phyloP scores from a whole-genome alignment of 768 basidiomycete species.

The Podaxis sp. region DNA sequence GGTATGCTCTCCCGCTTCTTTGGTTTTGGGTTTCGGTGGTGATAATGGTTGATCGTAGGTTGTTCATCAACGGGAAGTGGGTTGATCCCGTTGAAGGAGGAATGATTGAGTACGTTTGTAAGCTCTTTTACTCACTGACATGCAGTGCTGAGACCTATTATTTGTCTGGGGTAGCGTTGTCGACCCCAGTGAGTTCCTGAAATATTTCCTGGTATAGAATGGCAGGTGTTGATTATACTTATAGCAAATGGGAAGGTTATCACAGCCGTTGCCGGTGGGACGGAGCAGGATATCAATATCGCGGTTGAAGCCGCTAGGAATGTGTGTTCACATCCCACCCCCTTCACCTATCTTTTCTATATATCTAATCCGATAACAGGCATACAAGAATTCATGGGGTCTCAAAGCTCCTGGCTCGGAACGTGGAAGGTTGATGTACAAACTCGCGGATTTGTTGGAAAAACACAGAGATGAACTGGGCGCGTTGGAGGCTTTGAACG shows the following conservation, averaged over 20 bases:
- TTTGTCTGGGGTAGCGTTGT: slow-evolving; percentile 40
- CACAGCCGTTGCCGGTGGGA: slow-evolving; percentile 54
- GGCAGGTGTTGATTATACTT: slow-evolving; percentile 14
- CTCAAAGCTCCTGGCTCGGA: slow-evolving; percentile 50
- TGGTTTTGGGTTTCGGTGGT: background rate
- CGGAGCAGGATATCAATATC: slow-evolving; percentile 35
- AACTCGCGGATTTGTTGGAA: slow-evolving; percentile 68
- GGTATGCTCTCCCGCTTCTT: slow-evolving; percentile 29
- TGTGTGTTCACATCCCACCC: too few species aligned
- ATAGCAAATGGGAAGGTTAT: slow-evolving; percentile 57
- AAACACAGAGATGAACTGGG: slow-evolving; percentile 60
- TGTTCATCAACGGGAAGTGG: slow-evolving; percentile 27
- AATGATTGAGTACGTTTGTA: slow-evolving; percentile 23
- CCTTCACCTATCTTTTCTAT: too few species aligned
- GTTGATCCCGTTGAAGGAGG: slow-evolving; percentile 23
- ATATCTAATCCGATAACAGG: slow-evolving; percentile 24
- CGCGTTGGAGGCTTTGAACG: slow-evolving; percentile 74
- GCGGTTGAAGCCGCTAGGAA: slow-evolving; percentile 60
- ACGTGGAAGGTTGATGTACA: slow-evolving; percentile 57
- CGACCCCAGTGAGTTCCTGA: slow-evolving; percentile 42
- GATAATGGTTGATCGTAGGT: background rate
- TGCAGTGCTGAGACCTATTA: background rate
- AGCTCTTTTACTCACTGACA: slow-evolving; percentile 1
- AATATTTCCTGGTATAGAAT: too few species aligned
- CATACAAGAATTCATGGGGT: slow-evolving; percentile 66